Evolutionary conservation across 148 eudicot genomes (phyloP).

Genomic region (Rhododendron griersonianum): DNA sequence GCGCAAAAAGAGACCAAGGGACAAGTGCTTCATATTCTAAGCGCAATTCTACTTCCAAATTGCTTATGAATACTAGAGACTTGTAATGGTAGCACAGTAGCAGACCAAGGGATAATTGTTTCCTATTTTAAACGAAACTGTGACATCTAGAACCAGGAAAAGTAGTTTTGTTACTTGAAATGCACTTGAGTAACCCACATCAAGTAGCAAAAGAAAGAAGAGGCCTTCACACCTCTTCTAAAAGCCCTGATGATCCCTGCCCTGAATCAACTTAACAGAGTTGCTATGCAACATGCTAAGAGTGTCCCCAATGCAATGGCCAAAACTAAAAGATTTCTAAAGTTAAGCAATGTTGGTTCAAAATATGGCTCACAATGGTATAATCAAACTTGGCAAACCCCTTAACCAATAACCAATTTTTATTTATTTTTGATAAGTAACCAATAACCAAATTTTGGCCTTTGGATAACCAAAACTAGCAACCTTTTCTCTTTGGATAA

Average conservation of each 20-base stretch:
- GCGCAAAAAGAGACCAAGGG: background rate
- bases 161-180: background rate
- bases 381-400: background rate
- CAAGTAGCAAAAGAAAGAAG: background rate
- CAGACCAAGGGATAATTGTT: background rate
- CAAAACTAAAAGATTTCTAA: background rate
- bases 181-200: background rate
- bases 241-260: background rate
- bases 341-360: background rate
- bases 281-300: background rate
- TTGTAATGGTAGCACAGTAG: background rate
- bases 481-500: background rate
- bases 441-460: background rate
- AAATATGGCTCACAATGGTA: no score
- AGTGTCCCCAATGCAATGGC: background rate
- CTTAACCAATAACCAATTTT: background rate
- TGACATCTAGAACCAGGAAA: background rate
- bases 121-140: background rate
- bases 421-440: no score
- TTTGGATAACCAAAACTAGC: background rate
- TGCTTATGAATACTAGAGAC: background rate
- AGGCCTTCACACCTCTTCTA: background rate
- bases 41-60: background rate
- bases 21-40: background rate
- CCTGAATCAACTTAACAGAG: background rate